Conservation (phyloP, 345 rosid species). For the Eucalyptus marginata region DNA sequence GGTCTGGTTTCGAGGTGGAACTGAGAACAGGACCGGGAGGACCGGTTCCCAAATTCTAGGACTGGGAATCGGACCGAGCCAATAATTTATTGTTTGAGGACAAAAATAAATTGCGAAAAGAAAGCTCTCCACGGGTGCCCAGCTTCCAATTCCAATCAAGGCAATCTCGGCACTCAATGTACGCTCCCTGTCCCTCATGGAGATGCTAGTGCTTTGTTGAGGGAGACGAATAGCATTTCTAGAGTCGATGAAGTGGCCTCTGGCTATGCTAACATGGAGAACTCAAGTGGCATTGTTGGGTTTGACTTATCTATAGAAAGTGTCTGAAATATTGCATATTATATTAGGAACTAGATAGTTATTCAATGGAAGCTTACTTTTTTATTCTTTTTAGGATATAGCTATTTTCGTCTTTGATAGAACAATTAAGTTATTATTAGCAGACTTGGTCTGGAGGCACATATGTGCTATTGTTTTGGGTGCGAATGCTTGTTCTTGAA, state of each 20-base stretch:
- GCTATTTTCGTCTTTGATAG: not conserved
- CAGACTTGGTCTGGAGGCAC: not conserved
- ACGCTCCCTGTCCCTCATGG: not conserved
- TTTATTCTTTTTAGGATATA: no score
- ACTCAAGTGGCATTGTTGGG: slow-evolving; percentile 9
- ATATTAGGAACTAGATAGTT: no score
- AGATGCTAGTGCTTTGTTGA: not conserved
- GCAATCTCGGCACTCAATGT: not conserved
- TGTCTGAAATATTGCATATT: not conserved
- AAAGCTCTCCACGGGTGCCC: not conserved
- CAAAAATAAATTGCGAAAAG: no score
- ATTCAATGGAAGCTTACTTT: no score
- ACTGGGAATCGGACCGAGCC: no score
- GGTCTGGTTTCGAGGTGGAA: no score
- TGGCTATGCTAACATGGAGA: not conserved
- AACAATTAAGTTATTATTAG: not conserved
- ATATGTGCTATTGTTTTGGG: not conserved
- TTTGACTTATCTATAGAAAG: slow-evolving; percentile 14
- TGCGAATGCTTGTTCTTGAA: not conserved
- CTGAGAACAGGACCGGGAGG: no score
- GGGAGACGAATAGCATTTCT: not conserved
- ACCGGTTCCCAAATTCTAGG: no score
- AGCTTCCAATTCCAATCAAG: not conserved
- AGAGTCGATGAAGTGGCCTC: not conserved
- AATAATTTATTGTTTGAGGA: no score